A percentile compares a stretch with the other conserved stretches of the same genome.
phyloP scores from a whole-genome alignment of 768 basidiomycete species.

The Lyophyllum semitale region DNA sequence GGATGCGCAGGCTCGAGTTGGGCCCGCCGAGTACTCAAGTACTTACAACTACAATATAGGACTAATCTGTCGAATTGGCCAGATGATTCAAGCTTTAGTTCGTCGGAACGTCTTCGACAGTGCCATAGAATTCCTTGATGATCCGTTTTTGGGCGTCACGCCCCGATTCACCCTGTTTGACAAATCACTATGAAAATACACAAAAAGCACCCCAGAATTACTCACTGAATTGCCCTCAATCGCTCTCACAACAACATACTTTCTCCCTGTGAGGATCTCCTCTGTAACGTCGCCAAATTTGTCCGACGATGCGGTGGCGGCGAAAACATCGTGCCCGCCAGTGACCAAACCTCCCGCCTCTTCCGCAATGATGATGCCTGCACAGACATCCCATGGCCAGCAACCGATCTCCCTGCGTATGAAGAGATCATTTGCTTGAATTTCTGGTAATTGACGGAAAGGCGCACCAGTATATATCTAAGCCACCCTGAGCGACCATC shows the following conservation, averaged over 20 bases:
- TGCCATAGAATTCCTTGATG: slow-evolving; percentile 84
- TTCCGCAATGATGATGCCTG: slow-evolving; percentile 87
- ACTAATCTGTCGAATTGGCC: no score
- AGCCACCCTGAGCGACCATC: slow-evolving; percentile 84
- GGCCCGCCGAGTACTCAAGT: no score
- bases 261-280: slow-evolving; percentile 73
- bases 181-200: neutral
- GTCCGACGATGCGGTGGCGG: slow-evolving; percentile 32
- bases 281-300: slow-evolving; percentile 65
- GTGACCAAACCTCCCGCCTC: slow-evolving; percentile 86
- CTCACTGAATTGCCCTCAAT: slow-evolving; percentile 61
- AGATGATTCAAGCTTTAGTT: slow-evolving; percentile 40
- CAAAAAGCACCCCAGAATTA: slow-evolving; percentile 1
- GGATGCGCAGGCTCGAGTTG: no score
- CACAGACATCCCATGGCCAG: slow-evolving; percentile 88
- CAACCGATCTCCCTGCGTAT: slow-evolving; percentile 75
- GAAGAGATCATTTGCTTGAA: neutral
- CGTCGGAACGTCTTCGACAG: slow-evolving; percentile 69
- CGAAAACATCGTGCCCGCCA: slow-evolving; percentile 59
- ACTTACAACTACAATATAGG: neutral
- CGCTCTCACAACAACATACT: slow-evolving; percentile 76
- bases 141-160: slow-evolving; percentile 76
- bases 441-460: neutral
- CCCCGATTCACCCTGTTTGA: slow-evolving; percentile 56
- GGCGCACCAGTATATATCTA: slow-evolving; percentile 85